These are phyloP conservation scores for Kodamaea leandrae DNA, from an alignment of 805 yeast genomes.

Conservation along the genomic window DNA sequence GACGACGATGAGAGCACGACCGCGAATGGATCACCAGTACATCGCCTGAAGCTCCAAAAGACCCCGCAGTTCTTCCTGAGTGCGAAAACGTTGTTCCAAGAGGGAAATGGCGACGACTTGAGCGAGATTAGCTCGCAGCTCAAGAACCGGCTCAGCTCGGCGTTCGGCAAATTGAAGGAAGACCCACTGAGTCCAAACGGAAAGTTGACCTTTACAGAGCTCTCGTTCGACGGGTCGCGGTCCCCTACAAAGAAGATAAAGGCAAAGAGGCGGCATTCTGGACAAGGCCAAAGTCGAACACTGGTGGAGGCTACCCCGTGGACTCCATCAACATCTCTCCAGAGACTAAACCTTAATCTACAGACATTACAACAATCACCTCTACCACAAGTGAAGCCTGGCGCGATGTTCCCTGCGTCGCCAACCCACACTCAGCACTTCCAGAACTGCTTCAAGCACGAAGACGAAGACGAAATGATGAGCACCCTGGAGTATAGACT, in stretches of 20 bases:
- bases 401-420: conserved; percentile 8
- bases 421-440: conserved; percentile 7
- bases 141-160: conserved; percentile 36
- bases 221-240: conserved; percentile 18
- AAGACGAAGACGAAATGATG: conserved; percentile 9
- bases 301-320: conserved; percentile 11
- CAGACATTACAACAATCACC: conserved; percentile 41
- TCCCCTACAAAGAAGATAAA: conserved; percentile 21
- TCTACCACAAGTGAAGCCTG: conserved; percentile 11
- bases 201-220: conserved; percentile 31
- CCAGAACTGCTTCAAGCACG: conserved; percentile 7
- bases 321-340: conserved; percentile 22
- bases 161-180: conserved; percentile 38
- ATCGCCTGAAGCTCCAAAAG: conserved; percentile 27
- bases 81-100: conserved; percentile 36
- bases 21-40: conserved; percentile 6
- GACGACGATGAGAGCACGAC: conserved; percentile 6
- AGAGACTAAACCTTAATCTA: conserved; percentile 33
- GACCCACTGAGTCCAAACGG: conserved; percentile 15
- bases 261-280: conserved; percentile 2
- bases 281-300: too few species aligned
- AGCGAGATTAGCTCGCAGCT: conserved; percentile 39
- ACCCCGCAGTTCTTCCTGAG: conserved; percentile 42
- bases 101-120: conserved; percentile 34
- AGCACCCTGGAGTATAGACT: conserved; percentile 7